phyloP scores from a whole-genome alignment of 2,329 filamentous ascomycete species.

The Polytolypa hystricis region DNA sequence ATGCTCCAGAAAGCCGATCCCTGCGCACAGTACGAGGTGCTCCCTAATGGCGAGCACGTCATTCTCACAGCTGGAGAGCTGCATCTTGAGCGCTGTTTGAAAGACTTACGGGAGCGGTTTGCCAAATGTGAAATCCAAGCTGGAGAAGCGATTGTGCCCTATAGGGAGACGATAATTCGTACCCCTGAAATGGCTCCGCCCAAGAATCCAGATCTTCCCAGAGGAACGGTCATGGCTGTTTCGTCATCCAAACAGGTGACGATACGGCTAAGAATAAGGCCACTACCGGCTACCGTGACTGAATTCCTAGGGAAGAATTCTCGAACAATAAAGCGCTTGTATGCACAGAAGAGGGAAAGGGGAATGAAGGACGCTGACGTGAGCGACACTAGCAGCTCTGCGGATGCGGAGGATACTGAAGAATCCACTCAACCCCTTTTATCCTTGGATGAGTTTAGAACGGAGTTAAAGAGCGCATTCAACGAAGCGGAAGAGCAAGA shows the following conservation, averaged over 20 bases:
- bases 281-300: constrained; percentile 66
- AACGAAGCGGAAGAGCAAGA: constrained; percentile 61
- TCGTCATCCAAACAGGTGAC: constrained; percentile 81
- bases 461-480: constrained; percentile 54
- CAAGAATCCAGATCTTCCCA: constrained; percentile 71
- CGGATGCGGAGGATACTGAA: constrained; percentile 40
- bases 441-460: constrained; percentile 64
- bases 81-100: constrained; percentile 86
- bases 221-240: constrained; percentile 63
- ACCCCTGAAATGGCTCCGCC: constrained; percentile 87
- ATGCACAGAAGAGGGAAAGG: constrained; percentile 54
- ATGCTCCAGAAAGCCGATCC: constrained; percentile 90
- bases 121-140: constrained; percentile 91
- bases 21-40: constrained; percentile 89
- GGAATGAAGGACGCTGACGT: too few species aligned
- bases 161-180: constrained; percentile 80
- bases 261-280: constrained; percentile 63
- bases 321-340: constrained; percentile 66
- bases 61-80: constrained; percentile 87
- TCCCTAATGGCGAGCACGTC: constrained; percentile 88
- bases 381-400: too few species aligned
- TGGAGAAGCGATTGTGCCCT: constrained; percentile 88
- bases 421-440: constrained; percentile 52
- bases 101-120: constrained; percentile 84
- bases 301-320: constrained; percentile 76